Evolutionary conservation across 2,329 filamentous ascomycete species (phyloP), one percentile per base, ranked within the genome.

Genomic region (Nigrospora oryzae): DNA sequence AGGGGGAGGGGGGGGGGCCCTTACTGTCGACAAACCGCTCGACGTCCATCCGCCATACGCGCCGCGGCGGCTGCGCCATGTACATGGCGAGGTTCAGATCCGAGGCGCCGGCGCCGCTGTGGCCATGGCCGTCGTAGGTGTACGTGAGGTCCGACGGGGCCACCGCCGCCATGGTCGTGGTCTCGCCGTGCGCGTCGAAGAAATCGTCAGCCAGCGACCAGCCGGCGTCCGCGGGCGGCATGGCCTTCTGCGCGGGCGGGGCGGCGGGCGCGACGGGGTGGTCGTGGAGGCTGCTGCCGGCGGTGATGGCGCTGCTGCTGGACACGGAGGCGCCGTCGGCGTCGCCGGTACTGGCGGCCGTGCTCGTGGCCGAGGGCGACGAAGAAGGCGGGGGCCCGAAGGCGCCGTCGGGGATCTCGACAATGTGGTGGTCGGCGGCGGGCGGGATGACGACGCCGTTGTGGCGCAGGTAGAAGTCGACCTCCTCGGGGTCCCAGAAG

Each of bases 401-500:
- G 2, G 67, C 63, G 4, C 56, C 55, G 0, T 68, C 53, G 39
- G 76, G 70, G 17, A 85, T 62, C 40, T 84, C 73, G 10, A 75
- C 74, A 40, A 76, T 74, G 2, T 84, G 69, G 44, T 76, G 81
- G 15, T 84, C 81, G 11, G 75, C 70, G 11, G 70, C 67, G 0
- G 75, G 72, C 11, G 83, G 75, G 42, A 89, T 79, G 38, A 68
- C 59, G 30, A 89, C 75, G 5, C 81, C 81, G 30, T 76, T 74
- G 41, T 76, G 71, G 36, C 73, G 74, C 3, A 94, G 66, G 57
- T 89, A 93, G 12, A 77, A 71, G 61, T 93, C 84, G 0, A 89
- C 81, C 59, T 93, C 88, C 47, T 86, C 75, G 0, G 81, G 67
- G 56, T 93, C 86, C 53, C 85, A 86, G 70, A 87, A 93, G 42